A percentile compares a stretch with the other conserved stretches of the same genome.
These are phyloP conservation scores for Skeletonema potamos DNA, from an alignment of 108 stramenopile genomes.

Conservation along the genomic window DNA sequence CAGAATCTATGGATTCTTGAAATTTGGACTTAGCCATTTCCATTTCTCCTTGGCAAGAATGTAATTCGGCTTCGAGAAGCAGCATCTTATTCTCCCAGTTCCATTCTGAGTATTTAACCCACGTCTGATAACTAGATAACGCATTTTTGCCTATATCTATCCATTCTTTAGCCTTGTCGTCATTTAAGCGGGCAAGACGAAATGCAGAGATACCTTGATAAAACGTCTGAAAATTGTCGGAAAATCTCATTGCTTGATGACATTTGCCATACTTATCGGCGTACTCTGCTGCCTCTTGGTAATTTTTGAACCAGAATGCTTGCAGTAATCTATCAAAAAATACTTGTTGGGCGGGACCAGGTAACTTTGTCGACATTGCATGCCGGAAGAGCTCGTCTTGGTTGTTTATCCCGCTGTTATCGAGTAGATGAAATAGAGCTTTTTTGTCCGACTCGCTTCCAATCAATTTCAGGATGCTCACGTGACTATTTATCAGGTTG, in stretches of 20 bases:
- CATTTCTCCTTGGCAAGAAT: background rate
- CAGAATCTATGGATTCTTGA: constrained; percentile 10
- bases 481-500: background rate
- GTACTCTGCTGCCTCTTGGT: background rate
- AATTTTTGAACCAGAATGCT: constrained; percentile 4
- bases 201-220: background rate
- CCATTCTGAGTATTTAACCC: background rate
- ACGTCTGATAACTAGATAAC: background rate
- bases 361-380: background rate
- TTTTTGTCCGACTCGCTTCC: background rate
- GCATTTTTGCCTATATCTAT: background rate
- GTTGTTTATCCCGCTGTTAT: background rate
- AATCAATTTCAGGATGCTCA: background rate
- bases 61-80: background rate
- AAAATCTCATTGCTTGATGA: background rate
- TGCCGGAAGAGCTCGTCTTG: background rate
- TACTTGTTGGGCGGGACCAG: background rate
- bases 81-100: constrained; percentile 10
- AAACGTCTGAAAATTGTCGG: background rate
- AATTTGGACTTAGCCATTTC: background rate
- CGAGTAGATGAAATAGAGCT: background rate
- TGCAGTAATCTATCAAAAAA: constrained; percentile 5
- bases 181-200: background rate
- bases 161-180: background rate
- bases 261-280: constrained; percentile 4